Evolutionary conservation across 2,329 filamentous ascomycete genomes (phyloP).

Genomic region (Penicillium sclerotiorum): DNA sequence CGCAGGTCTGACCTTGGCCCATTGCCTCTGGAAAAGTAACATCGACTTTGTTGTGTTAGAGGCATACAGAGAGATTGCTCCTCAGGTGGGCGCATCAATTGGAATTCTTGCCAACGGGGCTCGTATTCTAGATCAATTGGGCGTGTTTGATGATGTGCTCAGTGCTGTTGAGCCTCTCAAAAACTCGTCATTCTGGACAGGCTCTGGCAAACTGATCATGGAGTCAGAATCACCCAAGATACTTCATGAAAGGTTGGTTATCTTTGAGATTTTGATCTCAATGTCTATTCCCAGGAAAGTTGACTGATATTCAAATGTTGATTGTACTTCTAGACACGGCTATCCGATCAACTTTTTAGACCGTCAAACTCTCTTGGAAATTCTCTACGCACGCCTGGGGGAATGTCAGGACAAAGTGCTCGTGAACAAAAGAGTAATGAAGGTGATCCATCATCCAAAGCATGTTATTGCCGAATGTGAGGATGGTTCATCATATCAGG

Average conservation of each 20-base stretch:
- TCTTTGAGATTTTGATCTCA: background rate
- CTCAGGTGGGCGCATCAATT: constrained; percentile 53
- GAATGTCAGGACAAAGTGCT: background rate
- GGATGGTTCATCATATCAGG: background rate
- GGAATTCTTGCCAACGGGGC: constrained; percentile 49
- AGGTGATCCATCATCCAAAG: background rate
- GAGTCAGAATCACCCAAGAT: background rate
- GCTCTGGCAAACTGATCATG: background rate
- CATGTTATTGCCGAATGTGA: background rate
- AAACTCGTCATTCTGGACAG: background rate
- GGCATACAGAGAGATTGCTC: constrained; percentile 28
- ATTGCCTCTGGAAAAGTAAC: constrained; percentile 41
- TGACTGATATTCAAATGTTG: background rate
- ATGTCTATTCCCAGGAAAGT: background rate
- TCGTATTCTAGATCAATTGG: constrained; percentile 56
- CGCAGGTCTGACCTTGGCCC: constrained; percentile 51
- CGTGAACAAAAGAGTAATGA: background rate
- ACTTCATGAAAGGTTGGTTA: background rate
- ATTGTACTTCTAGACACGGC: background rate
- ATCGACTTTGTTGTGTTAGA: constrained; percentile 45
- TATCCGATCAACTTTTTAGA: background rate
- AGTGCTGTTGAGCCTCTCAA: constrained; percentile 19
- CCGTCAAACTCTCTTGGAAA: background rate
- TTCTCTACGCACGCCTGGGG: background rate
- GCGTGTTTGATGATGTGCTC: constrained; percentile 36